These are phyloP conservation scores for Fusarium fujikuroi DNA, from an alignment of 2,329 filamentous ascomycete genomes.

Conservation along the genomic window DNA sequence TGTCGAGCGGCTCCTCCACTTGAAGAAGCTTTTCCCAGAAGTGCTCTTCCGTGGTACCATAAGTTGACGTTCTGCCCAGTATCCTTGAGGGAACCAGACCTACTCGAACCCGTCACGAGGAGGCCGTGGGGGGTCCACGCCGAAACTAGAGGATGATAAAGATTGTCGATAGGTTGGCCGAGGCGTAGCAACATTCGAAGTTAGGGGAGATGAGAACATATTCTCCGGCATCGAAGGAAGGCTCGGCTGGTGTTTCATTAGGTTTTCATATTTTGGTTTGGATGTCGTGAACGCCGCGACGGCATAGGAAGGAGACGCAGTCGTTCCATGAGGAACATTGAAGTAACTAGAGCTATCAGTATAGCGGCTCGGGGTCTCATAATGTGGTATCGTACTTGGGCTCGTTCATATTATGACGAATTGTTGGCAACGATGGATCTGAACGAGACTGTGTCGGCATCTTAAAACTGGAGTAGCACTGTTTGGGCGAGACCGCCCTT, in stretches of 20 bases:
- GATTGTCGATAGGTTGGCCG: neutral
- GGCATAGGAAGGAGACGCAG: constrained; percentile 31
- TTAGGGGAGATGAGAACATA: neutral
- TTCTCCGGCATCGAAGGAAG: constrained; percentile 27
- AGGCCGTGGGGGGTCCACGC: constrained; percentile 65
- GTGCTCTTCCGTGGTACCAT: constrained; percentile 46
- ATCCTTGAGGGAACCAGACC: constrained; percentile 72
- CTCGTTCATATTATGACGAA: constrained; percentile 25
- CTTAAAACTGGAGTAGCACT: neutral
- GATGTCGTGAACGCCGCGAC: constrained; percentile 3
- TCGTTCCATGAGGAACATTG: constrained; percentile 39
- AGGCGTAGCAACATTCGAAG: constrained; percentile 10
- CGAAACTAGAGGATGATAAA: constrained; percentile 37
- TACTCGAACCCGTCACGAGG: constrained; percentile 66
- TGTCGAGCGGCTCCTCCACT: constrained; percentile 53
- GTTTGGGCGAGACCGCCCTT: neutral
- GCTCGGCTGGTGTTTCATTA: constrained; percentile 32
- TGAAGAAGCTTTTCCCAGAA: constrained; percentile 52
- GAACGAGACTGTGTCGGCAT: constrained; percentile 38
- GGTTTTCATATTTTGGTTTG: constrained; percentile 8
- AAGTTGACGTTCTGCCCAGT: constrained; percentile 68
- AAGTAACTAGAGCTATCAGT: constrained; percentile 47
- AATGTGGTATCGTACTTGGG: constrained; percentile 34
- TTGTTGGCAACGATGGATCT: constrained; percentile 16
- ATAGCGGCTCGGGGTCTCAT: accelerated